Percentiles rank a stretch among this genome's conserved stretches.
Conservation (phyloP, 1,284 basidiomycete genomes). For the Ganoderma multipileum region DNA sequence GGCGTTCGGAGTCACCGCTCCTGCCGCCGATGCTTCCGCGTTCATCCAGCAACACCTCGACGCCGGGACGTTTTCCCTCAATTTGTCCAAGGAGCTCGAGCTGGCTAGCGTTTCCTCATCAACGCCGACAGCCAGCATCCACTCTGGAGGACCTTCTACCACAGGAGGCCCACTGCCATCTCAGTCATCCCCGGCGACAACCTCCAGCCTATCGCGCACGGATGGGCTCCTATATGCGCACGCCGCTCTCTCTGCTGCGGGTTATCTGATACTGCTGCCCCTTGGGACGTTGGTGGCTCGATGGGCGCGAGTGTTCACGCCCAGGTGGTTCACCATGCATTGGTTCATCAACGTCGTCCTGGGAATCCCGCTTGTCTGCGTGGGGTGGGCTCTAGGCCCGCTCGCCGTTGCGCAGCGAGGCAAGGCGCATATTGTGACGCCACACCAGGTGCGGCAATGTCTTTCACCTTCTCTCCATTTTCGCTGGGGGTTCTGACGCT, state of each 20-base stretch:
- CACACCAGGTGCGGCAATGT: constrained; percentile 53
- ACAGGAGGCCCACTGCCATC: constrained; percentile 16
- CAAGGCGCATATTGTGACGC: constrained; percentile 51
- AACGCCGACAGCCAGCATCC: constrained; percentile 8
- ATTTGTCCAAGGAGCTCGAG: constrained; percentile 50
- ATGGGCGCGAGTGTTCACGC: constrained; percentile 62
- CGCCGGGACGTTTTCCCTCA: constrained; percentile 52
- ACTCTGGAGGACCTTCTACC: not conserved
- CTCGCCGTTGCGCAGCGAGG: constrained; percentile 54
- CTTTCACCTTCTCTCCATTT: not conserved
- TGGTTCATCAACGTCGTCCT: constrained; percentile 54
- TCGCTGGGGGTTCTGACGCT: constrained; percentile 2
- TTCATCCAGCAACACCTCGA: constrained; percentile 53
- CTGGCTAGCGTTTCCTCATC: constrained; percentile 19
- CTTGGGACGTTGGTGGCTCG: constrained; percentile 64
- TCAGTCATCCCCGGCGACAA: constrained; percentile 19
- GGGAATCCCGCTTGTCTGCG: constrained; percentile 56
- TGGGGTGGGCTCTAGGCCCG: constrained; percentile 59
- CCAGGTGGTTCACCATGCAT: constrained; percentile 66
- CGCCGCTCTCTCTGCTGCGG: constrained; percentile 57
- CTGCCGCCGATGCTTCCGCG: constrained; percentile 46
- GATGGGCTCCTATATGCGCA: constrained; percentile 59
- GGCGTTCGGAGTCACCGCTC: constrained; percentile 57
- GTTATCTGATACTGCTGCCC: constrained; percentile 68
- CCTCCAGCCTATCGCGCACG: constrained; percentile 28